Evolutionary conservation across 441 rosid species (phyloP).

Genomic region (Jatropha podagrica): DNA sequence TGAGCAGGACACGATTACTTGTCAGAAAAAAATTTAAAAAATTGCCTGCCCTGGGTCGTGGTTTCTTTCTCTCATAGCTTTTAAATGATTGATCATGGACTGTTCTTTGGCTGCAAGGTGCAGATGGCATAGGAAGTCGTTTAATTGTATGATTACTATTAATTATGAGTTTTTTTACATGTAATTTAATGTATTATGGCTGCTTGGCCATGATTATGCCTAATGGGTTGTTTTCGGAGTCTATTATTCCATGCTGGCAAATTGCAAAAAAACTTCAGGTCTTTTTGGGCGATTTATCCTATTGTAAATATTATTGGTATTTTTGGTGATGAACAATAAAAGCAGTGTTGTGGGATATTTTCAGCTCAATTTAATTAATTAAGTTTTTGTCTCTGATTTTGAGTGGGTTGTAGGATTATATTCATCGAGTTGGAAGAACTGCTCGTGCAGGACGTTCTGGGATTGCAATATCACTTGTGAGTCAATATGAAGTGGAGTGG

Average conservation of each 20-base stretch:
- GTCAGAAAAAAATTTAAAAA: neutral
- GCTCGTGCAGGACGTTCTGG: constrained; percentile 99
- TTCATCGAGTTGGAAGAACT: constrained; percentile 98
- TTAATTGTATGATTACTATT: too few species aligned
- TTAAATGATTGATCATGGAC: neutral
- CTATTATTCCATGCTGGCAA: neutral
- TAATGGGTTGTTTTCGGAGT: too few species aligned
- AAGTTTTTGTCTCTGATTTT: constrained; percentile 3
- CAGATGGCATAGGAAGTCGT: too few species aligned
- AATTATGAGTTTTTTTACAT: too few species aligned
- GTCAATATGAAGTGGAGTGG: constrained; percentile 95
- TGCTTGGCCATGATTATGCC: too few species aligned
- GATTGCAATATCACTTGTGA: constrained; percentile 85
- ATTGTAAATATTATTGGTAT: too few species aligned
- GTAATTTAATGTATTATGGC: too few species aligned
- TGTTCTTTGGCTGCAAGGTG: neutral
- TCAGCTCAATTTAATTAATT: neutral
- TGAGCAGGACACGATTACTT: neutral
- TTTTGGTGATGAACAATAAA: neutral
- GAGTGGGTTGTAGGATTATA: constrained; percentile 62
- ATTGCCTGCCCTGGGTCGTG: neutral
- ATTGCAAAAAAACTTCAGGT: neutral
- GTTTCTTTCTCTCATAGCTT: neutral
- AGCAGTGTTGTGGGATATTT: neutral
- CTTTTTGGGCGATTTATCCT: neutral